Evolutionary conservation across 2,329 filamentous ascomycete species (phyloP), one percentile per base, ranked within the genome.

Genomic region (Xylaria arbuscula): DNA sequence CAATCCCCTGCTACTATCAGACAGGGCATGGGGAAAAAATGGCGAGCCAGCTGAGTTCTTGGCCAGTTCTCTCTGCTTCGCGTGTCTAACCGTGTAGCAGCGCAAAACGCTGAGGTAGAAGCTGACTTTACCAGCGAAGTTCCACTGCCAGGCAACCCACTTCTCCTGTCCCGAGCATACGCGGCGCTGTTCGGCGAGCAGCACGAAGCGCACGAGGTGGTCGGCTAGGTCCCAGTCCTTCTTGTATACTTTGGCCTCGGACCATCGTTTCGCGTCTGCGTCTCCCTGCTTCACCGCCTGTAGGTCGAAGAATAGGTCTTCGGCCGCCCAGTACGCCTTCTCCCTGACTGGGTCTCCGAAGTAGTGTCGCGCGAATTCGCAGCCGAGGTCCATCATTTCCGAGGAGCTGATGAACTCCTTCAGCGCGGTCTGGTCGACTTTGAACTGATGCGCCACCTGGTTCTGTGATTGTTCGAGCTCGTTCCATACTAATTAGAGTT

Each of bases 251-350:
- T 64, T 66, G n/a, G 71, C 67, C 1, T 54, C 66, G 6, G 70
- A 68, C 74, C 74, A 76, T 1, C 66, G 51, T 7, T 36, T 50
- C 5, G 70, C 62, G 22, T 64, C 55, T 57, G 24, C 47, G 60
- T 76, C 75, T 22, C 74, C 73, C 36, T 75, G 71, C 67, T 76
- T 76, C n/a, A 76, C 70, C 2, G 69, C 57, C 67, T 76, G 74
- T 28, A 76, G 68, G 48, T 75, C 72, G 67, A 74, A 76, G 71
- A 76, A 76, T 32, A 76, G 66, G 59, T 75, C 74, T 66, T 75
- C 71, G 22, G 75, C 75, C 10, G 63, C 68, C 72, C 72, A 76
- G 53, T 70, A 64, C 17, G 72, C 56, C 67, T 72, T 71, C 63
- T 75, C 70, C 32, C 11, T 54, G 40, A 34, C 68, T 4, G 54